Evolutionary conservation across 1,284 basidiomycete species (phyloP), one percentile per base, ranked within the genome.

Genomic region (Trametes sp.): DNA sequence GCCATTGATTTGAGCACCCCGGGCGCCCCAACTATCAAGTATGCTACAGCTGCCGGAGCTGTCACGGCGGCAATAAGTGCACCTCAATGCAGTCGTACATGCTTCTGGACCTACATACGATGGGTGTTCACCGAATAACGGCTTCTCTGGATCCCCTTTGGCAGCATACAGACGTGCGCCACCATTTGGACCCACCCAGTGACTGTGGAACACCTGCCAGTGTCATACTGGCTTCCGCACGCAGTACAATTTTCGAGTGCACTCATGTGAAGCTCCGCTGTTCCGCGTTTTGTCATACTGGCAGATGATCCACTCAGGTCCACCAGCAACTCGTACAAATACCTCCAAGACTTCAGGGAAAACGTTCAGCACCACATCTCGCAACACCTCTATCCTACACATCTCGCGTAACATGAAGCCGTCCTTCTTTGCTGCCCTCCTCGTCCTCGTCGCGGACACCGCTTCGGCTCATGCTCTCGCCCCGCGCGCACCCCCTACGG

Each of bases 31-130:
- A 24, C 42, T 45, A 26, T 26, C 42, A 24, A 45, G 11, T 45
- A 45, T 14, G 23, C 48, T 50, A 50, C 16, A 50, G 48, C 48
- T 21, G 48, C 48, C 48, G 48, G 29, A 11, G 13, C 28, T 50
- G 28, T 31, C 48, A 50, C 48, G 29, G 48, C 16, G 48, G 29
- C 9, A n/a, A 21, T n/a, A 31, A 29, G 29, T 24, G 48, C 33
- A 6, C 31, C 6, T 19, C 29, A 50, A 50, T 33, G 29, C 48
- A n/a, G 19, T 33, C 2, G 29, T 21, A 50, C 19, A 29, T 33
- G n/a, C 48, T 29, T 31, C 28, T 21, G 14, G 28, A 16, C 48
- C 21, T 31, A 7, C 13, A 10, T 33, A 33, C 28, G 26, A 7
- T 31, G 48, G n/a, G n/a, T 10, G 29, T 21, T 10, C n/a, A 2